Percentiles rank a stretch among this genome's conserved stretches.
These are phyloP conservation scores for Phytophthora crassamura DNA, from an alignment of 352 stramenopile species.

Conservation along the genomic window DNA sequence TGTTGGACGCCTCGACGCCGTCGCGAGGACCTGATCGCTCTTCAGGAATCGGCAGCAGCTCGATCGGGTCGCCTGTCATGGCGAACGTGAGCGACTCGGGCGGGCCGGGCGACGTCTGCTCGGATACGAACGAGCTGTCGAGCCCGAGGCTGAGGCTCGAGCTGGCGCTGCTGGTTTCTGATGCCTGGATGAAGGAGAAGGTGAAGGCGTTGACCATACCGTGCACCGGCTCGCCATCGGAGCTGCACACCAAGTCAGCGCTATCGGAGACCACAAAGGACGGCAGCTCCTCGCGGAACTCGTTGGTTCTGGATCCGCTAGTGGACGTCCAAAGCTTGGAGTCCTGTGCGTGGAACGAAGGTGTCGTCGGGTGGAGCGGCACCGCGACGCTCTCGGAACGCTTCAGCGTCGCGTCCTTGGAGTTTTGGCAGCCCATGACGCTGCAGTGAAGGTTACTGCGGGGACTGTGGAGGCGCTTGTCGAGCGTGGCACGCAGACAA, in stretches of 20 bases:
- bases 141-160: slow-evolving; percentile 26
- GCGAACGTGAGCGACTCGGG: slow-evolving; percentile 33
- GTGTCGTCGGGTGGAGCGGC: slow-evolving; percentile 39
- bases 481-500: not conserved
- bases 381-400: slow-evolving; percentile 16
- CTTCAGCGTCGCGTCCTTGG: slow-evolving; percentile 43
- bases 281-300: slow-evolving; percentile 44
- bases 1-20: slow-evolving; percentile 9
- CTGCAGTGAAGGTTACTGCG: slow-evolving; percentile 10
- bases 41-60: slow-evolving; percentile 43
- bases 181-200: slow-evolving; percentile 80
- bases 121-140: slow-evolving; percentile 17
- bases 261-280: slow-evolving; percentile 59
- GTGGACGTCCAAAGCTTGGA: slow-evolving; percentile 19
- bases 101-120: slow-evolving; percentile 17
- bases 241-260: slow-evolving; percentile 50
- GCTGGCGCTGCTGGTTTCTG: slow-evolving; percentile 40
- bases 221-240: slow-evolving; percentile 63
- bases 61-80: slow-evolving; percentile 25
- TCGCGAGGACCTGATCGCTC: slow-evolving; percentile 25
- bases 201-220: slow-evolving; percentile 67
- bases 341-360: slow-evolving; percentile 36
- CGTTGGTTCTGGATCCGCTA: slow-evolving; percentile 36
- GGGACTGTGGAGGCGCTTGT: too few relatives aligned
- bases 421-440: slow-evolving; percentile 72